These are phyloP conservation scores for Pseudocercospora macadamiae DNA, from an alignment of 2,329 filamentous ascomycete species.

Conservation along the genomic window DNA sequence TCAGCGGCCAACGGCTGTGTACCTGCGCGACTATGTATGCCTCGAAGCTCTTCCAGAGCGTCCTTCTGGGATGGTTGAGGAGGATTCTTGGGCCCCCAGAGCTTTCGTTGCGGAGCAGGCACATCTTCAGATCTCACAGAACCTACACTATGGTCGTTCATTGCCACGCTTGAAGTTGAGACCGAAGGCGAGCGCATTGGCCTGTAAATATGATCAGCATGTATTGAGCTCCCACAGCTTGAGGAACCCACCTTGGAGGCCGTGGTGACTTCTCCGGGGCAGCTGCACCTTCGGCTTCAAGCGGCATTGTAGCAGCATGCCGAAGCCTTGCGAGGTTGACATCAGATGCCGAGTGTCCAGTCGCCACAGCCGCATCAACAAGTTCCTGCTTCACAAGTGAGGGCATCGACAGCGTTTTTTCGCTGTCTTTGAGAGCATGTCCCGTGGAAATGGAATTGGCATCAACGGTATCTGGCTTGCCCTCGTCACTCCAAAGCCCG, in stretches of 20 bases:
- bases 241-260: neutral
- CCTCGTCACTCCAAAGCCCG: conserved; percentile 71
- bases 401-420: conserved; percentile 34
- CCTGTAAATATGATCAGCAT: conserved; percentile 8
- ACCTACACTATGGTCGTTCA: conserved; percentile 34
- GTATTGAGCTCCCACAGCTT: too few relatives aligned
- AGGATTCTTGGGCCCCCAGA: conserved; percentile 24
- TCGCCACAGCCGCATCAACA: conserved; percentile 19
- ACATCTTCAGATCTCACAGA: conserved; percentile 31
- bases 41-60: conserved; percentile 36
- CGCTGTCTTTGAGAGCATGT: conserved; percentile 18
- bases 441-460: neutral
- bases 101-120: conserved; percentile 15
- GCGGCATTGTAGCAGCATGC: conserved; percentile 20
- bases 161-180: conserved; percentile 30
- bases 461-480: conserved; percentile 17
- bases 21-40: conserved; percentile 30
- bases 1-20: conserved; percentile 4
- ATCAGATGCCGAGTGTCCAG: conserved; percentile 29
- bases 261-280: conserved; percentile 9
- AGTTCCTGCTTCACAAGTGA: conserved; percentile 16
- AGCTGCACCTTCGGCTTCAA: conserved; percentile 2
- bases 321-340: conserved; percentile 12
- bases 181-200: conserved; percentile 36
- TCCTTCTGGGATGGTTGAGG: conserved; percentile 25